Conservation (phyloP, 768 basidiomycete species). For the Mycena leptocephala region DNA sequence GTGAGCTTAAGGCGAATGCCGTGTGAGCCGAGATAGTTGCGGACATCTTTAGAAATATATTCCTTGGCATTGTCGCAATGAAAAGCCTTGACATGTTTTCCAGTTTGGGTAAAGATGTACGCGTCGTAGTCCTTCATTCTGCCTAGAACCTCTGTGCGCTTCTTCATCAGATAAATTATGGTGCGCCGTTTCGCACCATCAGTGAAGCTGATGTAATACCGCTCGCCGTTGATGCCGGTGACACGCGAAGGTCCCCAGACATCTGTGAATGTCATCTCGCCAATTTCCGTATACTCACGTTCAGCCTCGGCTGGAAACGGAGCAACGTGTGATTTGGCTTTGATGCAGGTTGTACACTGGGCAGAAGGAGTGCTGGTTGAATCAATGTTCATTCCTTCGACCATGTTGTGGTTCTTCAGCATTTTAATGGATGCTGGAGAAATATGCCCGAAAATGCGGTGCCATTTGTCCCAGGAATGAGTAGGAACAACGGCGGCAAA, state of each 20-base stretch:
- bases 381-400: conserved; percentile 38
- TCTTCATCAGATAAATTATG: neutral
- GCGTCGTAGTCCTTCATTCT: no score
- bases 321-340: conserved; percentile 39
- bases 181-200: conserved; percentile 19
- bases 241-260: conserved; percentile 39
- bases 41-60: no score
- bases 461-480: no score
- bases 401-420: conserved; percentile 37
- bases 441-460: conserved; percentile 40
- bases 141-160: no score
- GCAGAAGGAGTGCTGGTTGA: conserved; percentile 12
- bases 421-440: conserved; percentile 33
- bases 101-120: no score
- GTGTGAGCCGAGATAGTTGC: no score
- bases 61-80: no score
- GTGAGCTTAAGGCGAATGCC: no score
- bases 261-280: conserved; percentile 38
- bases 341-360: conserved; percentile 41
- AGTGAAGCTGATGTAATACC: conserved; percentile 31
- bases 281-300: conserved; percentile 36
- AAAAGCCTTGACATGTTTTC: no score
- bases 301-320: conserved; percentile 41
- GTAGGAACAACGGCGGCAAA: conserved; percentile 17
- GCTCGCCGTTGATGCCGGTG: conserved; percentile 23